These are phyloP conservation scores for Myxozyma geophila DNA, from an alignment of 805 yeast species.

Conservation along the genomic window DNA sequence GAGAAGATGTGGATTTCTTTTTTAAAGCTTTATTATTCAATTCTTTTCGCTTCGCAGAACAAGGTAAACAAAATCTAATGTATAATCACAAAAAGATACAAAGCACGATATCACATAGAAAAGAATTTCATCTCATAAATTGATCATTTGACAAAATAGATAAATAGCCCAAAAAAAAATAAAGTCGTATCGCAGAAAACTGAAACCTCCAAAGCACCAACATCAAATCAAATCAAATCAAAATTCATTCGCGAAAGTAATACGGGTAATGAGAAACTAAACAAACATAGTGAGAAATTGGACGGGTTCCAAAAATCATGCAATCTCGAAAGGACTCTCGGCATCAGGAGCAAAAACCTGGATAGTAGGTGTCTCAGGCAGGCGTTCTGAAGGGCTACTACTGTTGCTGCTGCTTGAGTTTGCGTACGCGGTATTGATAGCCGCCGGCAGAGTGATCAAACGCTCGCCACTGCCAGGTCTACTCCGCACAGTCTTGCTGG, in stretches of 20 bases:
- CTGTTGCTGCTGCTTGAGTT: background rate
- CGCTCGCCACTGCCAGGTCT: constrained; percentile 15
- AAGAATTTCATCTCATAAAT: background rate
- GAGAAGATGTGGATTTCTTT: background rate
- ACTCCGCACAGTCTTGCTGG: background rate
- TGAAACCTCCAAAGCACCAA: background rate
- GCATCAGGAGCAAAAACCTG: constrained; percentile 36
- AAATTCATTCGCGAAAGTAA: background rate
- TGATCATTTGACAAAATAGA: background rate
- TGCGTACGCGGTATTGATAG: constrained; percentile 14
- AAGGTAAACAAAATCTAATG: background rate
- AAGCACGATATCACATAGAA: background rate
- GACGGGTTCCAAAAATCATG: background rate
- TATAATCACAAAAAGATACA: background rate
- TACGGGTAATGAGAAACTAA: background rate
- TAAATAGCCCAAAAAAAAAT: background rate
- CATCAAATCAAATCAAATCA: background rate
- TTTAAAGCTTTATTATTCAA: background rate
- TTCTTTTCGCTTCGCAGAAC: background rate
- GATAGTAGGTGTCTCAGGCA: constrained; percentile 34
- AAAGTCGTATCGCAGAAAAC: background rate
- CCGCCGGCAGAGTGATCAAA: constrained; percentile 14
- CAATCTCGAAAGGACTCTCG: constrained; percentile 30
- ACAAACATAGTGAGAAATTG: background rate
- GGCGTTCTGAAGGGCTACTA: background rate